These are phyloP conservation scores for Seiridium cupressi DNA, from an alignment of 2,329 filamentous ascomycete species.

Conservation along the genomic window DNA sequence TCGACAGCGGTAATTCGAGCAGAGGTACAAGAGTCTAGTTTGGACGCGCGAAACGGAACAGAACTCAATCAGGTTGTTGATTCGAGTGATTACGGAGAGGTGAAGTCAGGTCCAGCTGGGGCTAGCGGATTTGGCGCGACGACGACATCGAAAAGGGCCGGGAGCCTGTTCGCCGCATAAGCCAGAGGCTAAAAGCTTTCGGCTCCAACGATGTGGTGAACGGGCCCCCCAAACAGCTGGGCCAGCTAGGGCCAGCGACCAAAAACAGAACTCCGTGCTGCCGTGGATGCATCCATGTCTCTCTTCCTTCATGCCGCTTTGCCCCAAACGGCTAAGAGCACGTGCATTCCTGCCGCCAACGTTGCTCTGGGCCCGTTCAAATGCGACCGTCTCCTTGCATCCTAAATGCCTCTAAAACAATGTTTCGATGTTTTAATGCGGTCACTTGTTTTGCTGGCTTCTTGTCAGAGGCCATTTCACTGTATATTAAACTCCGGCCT, in stretches of 20 bases:
- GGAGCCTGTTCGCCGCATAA: background rate
- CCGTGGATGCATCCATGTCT: background rate
- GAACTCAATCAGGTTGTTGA: background rate
- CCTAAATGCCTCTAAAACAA: background rate
- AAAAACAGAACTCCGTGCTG: background rate
- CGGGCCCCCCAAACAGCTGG: background rate
- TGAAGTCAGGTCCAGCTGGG: background rate
- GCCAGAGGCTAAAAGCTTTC: no score
- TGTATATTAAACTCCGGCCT: no score
- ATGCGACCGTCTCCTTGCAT: background rate
- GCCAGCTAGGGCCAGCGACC: background rate
- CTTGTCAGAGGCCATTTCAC: no score
- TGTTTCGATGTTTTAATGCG: background rate
- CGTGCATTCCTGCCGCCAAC: constrained; percentile 2
- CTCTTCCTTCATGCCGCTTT: background rate
- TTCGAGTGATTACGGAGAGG: background rate
- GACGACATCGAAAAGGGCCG: background rate
- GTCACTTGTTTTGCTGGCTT: background rate
- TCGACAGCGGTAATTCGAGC: background rate
- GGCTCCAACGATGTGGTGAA: background rate
- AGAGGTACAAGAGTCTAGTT: background rate
- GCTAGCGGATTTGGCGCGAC: background rate
- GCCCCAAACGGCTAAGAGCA: background rate
- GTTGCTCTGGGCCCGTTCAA: background rate
- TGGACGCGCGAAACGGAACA: background rate